phyloP scores from a whole-genome alignment of 257 asterid species.

The Ophiorrhiza pumila region DNA sequence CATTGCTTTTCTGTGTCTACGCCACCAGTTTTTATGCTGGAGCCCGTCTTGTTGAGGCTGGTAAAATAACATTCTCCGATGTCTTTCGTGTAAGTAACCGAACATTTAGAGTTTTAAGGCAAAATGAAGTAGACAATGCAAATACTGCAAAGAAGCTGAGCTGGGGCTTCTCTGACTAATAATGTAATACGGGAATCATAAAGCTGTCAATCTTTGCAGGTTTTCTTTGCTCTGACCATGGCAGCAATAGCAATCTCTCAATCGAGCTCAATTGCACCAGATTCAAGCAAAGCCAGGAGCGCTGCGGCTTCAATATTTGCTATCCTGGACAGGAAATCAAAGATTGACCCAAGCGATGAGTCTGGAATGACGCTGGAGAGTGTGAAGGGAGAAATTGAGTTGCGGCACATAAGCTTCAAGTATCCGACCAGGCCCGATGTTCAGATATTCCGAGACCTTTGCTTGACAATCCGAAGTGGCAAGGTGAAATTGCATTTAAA shows the following conservation, averaged over 20 bases:
- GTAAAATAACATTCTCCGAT: constrained; percentile 59
- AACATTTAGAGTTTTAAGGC: background rate
- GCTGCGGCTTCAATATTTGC: constrained; percentile 80
- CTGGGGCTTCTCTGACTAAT: too few species aligned
- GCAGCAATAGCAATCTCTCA: constrained; percentile 82
- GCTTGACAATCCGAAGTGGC: constrained; percentile 59
- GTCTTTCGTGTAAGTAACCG: constrained; percentile 69
- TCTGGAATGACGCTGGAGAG: constrained; percentile 62
- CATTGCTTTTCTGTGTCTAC: constrained; percentile 57
- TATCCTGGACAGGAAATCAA: constrained; percentile 64
- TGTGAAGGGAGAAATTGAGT: constrained; percentile 71
- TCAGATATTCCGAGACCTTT: constrained; percentile 64
- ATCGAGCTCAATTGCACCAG: constrained; percentile 77
- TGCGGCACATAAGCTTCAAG: constrained; percentile 64
- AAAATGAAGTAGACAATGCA: background rate
- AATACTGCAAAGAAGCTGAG: background rate
- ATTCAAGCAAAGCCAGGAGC: constrained; percentile 70
- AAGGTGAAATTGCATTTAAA: constrained; percentile 40
- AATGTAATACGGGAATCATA: background rate
- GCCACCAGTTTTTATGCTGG: constrained; percentile 92
- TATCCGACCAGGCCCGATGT: constrained; percentile 85
- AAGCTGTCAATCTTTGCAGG: constrained; percentile 41
- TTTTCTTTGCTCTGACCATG: constrained; percentile 81
- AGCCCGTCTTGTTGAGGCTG: constrained; percentile 68
- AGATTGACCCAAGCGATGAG: constrained; percentile 71